Percentiles rank a stretch among this genome's conserved stretches.
phyloP scores from a whole-genome alignment of 331 rosid genomes.

The Quercus phellos region DNA sequence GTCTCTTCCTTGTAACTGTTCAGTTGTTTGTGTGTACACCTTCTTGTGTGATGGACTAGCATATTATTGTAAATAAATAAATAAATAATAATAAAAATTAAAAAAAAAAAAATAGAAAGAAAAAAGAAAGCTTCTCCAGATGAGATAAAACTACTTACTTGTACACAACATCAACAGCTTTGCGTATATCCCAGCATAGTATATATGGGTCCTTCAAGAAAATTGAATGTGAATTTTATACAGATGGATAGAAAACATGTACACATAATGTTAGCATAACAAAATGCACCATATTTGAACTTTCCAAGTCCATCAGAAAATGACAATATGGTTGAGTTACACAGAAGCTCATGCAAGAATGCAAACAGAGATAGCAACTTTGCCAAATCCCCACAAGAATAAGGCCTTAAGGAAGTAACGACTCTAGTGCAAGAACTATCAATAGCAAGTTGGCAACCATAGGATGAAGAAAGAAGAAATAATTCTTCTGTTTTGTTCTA shows the following conservation, averaged over 20 bases:
- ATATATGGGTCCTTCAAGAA: constrained; percentile 82
- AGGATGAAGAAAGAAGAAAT: neutral
- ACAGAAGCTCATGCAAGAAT: neutral
- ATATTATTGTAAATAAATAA: constrained; percentile 1
- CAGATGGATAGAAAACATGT: constrained; percentile 1
- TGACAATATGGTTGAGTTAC: neutral
- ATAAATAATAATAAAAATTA: too few relatives aligned
- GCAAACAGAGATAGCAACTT: neutral
- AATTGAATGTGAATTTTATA: constrained; percentile 16
- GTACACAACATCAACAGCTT: constrained; percentile 84
- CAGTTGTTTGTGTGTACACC: neutral
- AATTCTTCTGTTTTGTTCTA: neutral
- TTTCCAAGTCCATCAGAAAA: too few relatives aligned
- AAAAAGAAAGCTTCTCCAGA: neutral
- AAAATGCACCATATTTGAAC: too few relatives aligned
- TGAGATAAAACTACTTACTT: constrained; percentile 50
- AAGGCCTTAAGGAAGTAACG: neutral
- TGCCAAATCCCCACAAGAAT: neutral
- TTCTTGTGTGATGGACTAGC: constrained; percentile 5
- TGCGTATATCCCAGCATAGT: constrained; percentile 96
- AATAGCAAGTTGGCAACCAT: neutral
- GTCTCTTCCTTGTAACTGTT: neutral
- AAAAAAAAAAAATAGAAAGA: neutral
- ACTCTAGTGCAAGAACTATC: neutral
- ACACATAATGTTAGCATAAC: neutral